Percentiles rank a stretch among this genome's conserved stretches.
Evolutionary conservation across 2,329 filamentous ascomycete genomes (phyloP).

Genomic region (Knufia petricola): DNA sequence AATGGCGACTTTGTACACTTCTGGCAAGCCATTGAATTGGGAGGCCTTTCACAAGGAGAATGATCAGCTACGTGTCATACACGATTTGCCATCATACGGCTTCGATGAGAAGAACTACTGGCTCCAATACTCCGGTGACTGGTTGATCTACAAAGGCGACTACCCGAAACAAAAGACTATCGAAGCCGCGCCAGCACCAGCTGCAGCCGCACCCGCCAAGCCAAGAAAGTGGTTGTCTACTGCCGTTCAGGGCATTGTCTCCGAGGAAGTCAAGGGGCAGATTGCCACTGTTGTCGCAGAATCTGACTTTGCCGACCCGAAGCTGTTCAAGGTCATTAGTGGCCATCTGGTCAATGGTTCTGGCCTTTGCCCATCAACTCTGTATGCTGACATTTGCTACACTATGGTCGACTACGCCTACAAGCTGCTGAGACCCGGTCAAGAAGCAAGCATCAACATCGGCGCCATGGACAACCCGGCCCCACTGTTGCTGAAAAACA

Average conservation of each 20-base stretch:
- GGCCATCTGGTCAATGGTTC: slow-evolving; percentile 61
- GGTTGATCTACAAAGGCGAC: slow-evolving; percentile 60
- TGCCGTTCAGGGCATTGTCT: slow-evolving; percentile 54
- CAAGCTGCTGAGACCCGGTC: slow-evolving; percentile 19
- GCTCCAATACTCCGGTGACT: slow-evolving; percentile 63
- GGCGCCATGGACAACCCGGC: slow-evolving; percentile 23
- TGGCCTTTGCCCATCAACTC: slow-evolving; percentile 53
- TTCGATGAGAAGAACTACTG: slow-evolving; percentile 66
- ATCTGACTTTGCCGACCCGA: slow-evolving; percentile 55
- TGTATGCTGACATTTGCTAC: slow-evolving; percentile 56
- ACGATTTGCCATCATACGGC: slow-evolving; percentile 58
- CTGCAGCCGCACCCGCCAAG: slow-evolving; percentile 34
- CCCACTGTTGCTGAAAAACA: slow-evolving; percentile 23
- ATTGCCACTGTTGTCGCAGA: slow-evolving; percentile 53
- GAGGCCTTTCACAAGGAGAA: slow-evolving; percentile 37
- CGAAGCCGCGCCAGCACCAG: slow-evolving; percentile 30
- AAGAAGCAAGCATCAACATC: slow-evolving; percentile 24
- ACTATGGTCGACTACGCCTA: slow-evolving; percentile 53
- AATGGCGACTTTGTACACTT: slow-evolving; percentile 29
- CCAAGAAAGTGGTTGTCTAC: slow-evolving; percentile 52
- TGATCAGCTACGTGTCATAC: slow-evolving; percentile 46
- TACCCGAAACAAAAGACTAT: slow-evolving; percentile 31
- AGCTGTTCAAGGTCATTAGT: slow-evolving; percentile 51
- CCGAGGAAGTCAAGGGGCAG: slow-evolving; percentile 53
- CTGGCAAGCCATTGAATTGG: slow-evolving; percentile 33